Evolutionary conservation across 2,329 filamentous ascomycete genomes (phyloP).

Genomic region (Herpotrichia juniperi): DNA sequence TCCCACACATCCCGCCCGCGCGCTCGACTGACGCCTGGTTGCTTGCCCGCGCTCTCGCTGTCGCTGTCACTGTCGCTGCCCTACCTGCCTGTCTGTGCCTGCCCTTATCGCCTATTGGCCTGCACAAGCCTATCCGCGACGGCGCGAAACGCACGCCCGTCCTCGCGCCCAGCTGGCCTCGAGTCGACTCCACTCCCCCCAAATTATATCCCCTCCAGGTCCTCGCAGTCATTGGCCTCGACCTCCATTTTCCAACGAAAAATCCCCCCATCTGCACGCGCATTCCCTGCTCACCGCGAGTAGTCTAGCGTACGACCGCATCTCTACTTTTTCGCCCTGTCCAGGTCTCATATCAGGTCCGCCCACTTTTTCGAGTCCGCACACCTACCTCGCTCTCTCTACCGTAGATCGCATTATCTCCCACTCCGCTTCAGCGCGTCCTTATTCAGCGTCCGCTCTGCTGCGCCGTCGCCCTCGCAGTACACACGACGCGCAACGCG

Average conservation of each 20-base stretch:
- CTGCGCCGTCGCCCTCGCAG: conserved; percentile 20
- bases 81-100: background rate
- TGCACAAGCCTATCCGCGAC: conserved; percentile 4
- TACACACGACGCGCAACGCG: conserved; percentile 17
- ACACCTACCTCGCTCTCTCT: conserved; percentile 1
- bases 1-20: background rate
- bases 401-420: conserved; percentile 20
- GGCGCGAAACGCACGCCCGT: conserved; percentile 9
- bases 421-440: conserved; percentile 16
- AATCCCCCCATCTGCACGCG: conserved; percentile 30
- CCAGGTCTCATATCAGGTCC: conserved; percentile 27
- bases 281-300: conserved; percentile 23
- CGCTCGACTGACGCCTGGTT: background rate
- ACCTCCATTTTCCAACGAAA: conserved; percentile 19
- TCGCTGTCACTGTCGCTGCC: background rate
- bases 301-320: conserved; percentile 32
- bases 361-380: conserved; percentile 10
- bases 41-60: background rate
- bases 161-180: conserved; percentile 1
- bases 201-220: conserved; percentile 27
- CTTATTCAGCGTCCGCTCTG: conserved; percentile 10
- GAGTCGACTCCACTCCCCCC: conserved; percentile 10
- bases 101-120: conserved; percentile 10
- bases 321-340: conserved; percentile 12
- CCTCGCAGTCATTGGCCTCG: conserved; percentile 33